Conservation (phyloP, 2,329 filamentous ascomycete genomes). For the Drechmeria coniospora region DNA sequence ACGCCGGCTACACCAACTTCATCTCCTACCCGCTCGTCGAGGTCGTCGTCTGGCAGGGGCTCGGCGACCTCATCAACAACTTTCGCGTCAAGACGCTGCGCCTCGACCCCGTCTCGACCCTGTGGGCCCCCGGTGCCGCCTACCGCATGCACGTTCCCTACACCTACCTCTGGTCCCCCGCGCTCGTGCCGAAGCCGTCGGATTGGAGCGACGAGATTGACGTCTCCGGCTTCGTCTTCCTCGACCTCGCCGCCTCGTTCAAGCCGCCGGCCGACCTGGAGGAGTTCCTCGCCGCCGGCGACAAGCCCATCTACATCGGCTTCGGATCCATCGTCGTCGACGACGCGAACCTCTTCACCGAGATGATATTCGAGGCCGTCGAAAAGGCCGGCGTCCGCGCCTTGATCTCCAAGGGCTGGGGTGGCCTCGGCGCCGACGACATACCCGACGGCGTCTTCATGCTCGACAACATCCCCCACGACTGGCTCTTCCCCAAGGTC, state of each 20-base stretch:
- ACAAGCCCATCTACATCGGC: slow-evolving; percentile 55
- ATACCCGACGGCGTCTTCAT: slow-evolving; percentile 52
- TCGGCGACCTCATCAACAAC: slow-evolving; percentile 63
- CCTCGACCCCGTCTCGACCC: slow-evolving; percentile 57
- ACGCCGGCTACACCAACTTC: slow-evolving; percentile 61
- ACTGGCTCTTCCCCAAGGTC: slow-evolving; percentile 60
- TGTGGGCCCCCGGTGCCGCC: slow-evolving; percentile 62
- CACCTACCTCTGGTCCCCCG: slow-evolving; percentile 58
- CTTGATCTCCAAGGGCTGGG: slow-evolving; percentile 63
- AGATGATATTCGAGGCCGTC: slow-evolving; percentile 57
- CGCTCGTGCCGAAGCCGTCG: slow-evolving; percentile 47
- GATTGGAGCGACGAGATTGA: slow-evolving; percentile 59
- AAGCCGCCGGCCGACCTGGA: slow-evolving; percentile 39
- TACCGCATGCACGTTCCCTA: slow-evolving; percentile 62
- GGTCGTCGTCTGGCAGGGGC: slow-evolving; percentile 82
- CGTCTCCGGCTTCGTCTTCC: slow-evolving; percentile 64
- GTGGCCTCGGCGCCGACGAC: slow-evolving; percentile 44
- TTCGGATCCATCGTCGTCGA: slow-evolving; percentile 67
- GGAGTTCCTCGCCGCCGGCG: slow-evolving; percentile 39
- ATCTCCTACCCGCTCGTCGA: slow-evolving; percentile 70
- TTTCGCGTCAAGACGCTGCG: slow-evolving; percentile 55
- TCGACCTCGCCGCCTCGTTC: slow-evolving; percentile 50
- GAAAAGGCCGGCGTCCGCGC: slow-evolving; percentile 51
- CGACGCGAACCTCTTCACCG: slow-evolving; percentile 51
- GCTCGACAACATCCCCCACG: slow-evolving; percentile 60